Base-by-base conservation (phyloP, 305 asterid genomes). In the Salvia sclarea region DNA sequence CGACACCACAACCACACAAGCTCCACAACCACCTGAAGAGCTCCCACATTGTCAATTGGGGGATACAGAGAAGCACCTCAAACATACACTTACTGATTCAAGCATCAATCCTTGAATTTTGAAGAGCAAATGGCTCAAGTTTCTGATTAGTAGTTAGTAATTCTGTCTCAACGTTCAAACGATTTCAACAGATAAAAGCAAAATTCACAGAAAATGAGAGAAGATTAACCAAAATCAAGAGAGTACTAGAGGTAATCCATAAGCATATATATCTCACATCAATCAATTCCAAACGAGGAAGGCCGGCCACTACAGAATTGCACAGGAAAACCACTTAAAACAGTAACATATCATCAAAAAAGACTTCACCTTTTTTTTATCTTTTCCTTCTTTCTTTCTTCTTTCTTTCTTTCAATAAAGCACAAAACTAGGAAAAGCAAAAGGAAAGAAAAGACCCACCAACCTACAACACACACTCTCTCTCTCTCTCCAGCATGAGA, bases 21-120 rank as follows among this genome's bases (percentile, higher is more conserved):
- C 91, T 48, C 96, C 97, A 82, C 96, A 91, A 28, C 96, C 97
- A 72, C 97, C 96, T 91, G 81, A 33, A 68, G 47, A 72, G 21
- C 55, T 17, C 24, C 54, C 5, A 22, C 22, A 21, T 22, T 9
- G 53, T 60, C 28, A 60, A 21, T 38, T 8, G 8, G 5, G 12
- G 48, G 25, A 28, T 49, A 49, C 37, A 53, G 2, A 9, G 22
- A 12, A 53, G 37, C 17, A 28, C 40, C n/a, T 33, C 40, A 30
- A 16, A 31, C 40, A n/a, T 1, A 14, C 43, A 28, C 31, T 21
- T 41, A 24, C 20, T 43, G 25, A n/a, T 24, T 61, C 52, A 14
- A 45, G 52, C 9, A 14, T 31, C 37, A 31, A 31, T 8, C 4
- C 20, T 20, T 3, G n/a, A 44, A 44, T 3, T n/a, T 13, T 44